Percentiles rank a stretch among this genome's conserved stretches.
phyloP scores from a whole-genome alignment of 306 rosid genomes.

The Begonia masoniana region DNA sequence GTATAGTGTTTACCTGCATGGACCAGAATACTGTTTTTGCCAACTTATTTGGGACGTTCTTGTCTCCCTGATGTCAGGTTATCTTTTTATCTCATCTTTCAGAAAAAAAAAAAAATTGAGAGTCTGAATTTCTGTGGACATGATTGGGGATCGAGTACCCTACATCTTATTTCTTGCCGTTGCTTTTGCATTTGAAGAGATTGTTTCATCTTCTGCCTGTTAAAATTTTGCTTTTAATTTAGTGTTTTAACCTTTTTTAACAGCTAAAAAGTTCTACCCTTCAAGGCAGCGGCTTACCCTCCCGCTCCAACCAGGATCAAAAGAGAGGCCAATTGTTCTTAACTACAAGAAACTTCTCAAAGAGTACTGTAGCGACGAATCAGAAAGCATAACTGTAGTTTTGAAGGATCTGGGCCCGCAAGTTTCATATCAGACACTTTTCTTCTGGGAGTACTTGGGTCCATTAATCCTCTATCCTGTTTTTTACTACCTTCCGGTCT shows the following conservation, averaged over 20 bases:
- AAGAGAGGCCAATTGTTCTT: constrained; percentile 73
- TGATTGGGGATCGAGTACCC: too few relatives aligned
- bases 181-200: too few relatives aligned
- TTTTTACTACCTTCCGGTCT: constrained; percentile 75
- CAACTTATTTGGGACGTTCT: too few relatives aligned
- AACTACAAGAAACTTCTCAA: constrained; percentile 52
- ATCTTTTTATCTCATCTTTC: too few relatives aligned
- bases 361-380: constrained; percentile 53
- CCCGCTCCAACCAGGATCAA: constrained; percentile 64
- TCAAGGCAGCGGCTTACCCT: constrained; percentile 87
- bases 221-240: too few relatives aligned
- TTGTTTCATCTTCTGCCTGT: too few relatives aligned
- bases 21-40: too few relatives aligned
- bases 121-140: too few relatives aligned
- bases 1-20: too few relatives aligned
- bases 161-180: too few relatives aligned
- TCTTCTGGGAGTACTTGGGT: constrained; percentile 88
- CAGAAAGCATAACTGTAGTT: constrained; percentile 45
- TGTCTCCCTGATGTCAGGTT: too few relatives aligned
- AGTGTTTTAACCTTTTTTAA: background rate
- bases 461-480: constrained; percentile 84
- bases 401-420: constrained; percentile 93
- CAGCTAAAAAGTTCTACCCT: constrained; percentile 82
- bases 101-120: too few relatives aligned
- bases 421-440: constrained; percentile 74